A percentile compares a stretch with the other conserved stretches of the same genome.
These are phyloP conservation scores for Sonneratia caseolaris DNA, from an alignment of 345 rosid genomes.

Conservation along the genomic window DNA sequence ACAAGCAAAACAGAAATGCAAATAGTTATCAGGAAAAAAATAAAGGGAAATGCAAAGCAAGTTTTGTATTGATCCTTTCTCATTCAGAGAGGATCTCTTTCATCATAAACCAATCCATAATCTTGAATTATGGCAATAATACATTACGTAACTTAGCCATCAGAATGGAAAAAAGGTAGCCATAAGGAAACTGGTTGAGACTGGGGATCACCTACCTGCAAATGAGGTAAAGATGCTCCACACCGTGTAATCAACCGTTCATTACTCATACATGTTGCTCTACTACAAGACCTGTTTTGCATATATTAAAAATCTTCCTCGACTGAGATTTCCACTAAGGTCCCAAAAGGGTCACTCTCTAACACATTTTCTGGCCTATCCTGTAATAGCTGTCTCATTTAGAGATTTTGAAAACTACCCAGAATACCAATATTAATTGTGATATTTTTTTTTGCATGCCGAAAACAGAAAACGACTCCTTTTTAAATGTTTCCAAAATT, in stretches of 20 bases:
- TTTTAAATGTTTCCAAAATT: background rate
- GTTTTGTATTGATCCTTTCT: background rate
- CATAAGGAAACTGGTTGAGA: background rate
- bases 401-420: background rate
- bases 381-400: background rate
- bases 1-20: background rate
- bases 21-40: no score
- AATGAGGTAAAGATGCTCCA: background rate
- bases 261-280: background rate
- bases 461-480: background rate
- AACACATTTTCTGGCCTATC: background rate
- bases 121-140: background rate
- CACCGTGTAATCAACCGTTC: background rate
- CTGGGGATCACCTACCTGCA: background rate
- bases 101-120: background rate
- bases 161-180: background rate
- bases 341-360: background rate
- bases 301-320: background rate
- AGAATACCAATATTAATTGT: background rate
- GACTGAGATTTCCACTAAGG: background rate
- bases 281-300: background rate
- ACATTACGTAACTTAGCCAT: background rate
- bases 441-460: background rate
- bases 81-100: background rate
- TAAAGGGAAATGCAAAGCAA: background rate